These are phyloP conservation scores for Citrus medica DNA, from an alignment of 345 rosid genomes.

Conservation along the genomic window DNA sequence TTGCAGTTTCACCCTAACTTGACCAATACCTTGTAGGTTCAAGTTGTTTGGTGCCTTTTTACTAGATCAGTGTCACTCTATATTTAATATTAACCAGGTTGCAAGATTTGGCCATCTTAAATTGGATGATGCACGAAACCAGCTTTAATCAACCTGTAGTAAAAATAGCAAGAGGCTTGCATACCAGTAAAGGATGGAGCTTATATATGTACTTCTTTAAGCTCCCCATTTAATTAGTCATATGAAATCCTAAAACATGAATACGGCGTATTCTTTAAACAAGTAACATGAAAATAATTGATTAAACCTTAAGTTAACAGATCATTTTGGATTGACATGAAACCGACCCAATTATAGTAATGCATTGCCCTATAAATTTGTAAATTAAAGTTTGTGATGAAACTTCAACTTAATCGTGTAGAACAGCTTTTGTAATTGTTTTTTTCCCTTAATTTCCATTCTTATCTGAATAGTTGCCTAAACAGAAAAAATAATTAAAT, in stretches of 20 bases:
- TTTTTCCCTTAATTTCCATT: neutral
- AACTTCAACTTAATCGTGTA: neutral
- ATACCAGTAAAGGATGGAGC: neutral
- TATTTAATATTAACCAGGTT: neutral
- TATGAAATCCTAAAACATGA: neutral
- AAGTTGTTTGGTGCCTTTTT: neutral
- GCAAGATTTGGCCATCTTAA: neutral
- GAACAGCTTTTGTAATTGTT: neutral
- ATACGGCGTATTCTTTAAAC: neutral
- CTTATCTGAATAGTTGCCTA: neutral
- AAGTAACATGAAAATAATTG: neutral
- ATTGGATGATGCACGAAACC: neutral
- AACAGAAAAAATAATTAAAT: neutral
- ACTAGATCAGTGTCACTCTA: neutral
- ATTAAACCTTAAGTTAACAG: neutral
- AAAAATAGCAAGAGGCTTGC: neutral
- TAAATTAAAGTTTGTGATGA: neutral
- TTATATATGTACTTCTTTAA: neutral
- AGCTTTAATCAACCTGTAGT: neutral
- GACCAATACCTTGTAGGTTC: neutral
- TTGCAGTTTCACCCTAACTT: slow-evolving; percentile 1
- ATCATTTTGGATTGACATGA: neutral
- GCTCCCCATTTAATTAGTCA: neutral
- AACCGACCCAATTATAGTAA: neutral
- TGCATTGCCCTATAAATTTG: neutral